phyloP scores from a whole-genome alignment of 345 rosid genomes.

The Durio zibethinus region DNA sequence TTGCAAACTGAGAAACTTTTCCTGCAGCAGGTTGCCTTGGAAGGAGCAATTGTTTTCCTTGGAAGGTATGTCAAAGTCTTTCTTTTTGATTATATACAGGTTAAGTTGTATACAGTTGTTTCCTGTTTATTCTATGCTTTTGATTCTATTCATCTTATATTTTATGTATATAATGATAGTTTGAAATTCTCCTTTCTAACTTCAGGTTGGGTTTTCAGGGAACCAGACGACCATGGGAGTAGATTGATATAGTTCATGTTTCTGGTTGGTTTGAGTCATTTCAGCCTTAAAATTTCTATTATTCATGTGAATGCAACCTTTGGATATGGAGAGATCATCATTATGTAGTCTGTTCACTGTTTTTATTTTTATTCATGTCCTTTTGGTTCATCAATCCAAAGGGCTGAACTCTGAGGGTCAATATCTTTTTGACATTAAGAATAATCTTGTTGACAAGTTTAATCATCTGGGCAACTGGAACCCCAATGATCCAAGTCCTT shows the following conservation, averaged over 20 bases:
- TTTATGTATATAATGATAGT: background rate
- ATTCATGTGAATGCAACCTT: constrained; percentile 14
- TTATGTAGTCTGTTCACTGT: constrained; percentile 11
- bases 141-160: background rate
- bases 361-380: constrained; percentile 24
- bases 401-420: constrained; percentile 72
- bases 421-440: constrained; percentile 57
- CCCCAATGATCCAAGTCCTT: constrained; percentile 62
- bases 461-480: constrained; percentile 57
- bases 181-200: background rate
- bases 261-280: background rate
- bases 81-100: background rate
- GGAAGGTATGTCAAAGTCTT: constrained; percentile 24
- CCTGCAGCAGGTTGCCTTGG: constrained; percentile 9
- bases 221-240: background rate
- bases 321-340: constrained; percentile 38
- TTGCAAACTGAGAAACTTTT: constrained; percentile 15
- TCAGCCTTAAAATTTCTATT: constrained; percentile 5
- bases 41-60: constrained; percentile 8
- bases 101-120: constrained; percentile 8
- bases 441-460: constrained; percentile 41
- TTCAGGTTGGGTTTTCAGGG: constrained; percentile 4
- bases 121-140: background rate
- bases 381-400: constrained; percentile 37
- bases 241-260: constrained; percentile 15